Conservation (phyloP, 345 rosid genomes). For the Ceriops decandra region DNA sequence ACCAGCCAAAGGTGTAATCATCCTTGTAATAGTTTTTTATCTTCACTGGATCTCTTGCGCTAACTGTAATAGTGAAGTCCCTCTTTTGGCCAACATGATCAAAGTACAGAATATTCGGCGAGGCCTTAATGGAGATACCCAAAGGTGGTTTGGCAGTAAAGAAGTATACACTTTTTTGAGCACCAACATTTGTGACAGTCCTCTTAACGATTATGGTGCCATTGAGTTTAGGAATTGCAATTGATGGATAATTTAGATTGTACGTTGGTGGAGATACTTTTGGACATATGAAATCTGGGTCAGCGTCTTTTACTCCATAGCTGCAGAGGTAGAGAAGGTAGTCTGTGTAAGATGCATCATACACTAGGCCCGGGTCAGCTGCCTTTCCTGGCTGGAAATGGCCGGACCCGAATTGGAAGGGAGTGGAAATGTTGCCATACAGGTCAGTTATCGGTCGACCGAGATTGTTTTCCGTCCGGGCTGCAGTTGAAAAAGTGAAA, state of each 20-base stretch:
- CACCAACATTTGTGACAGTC: constrained; percentile 71
- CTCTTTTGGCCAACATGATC: constrained; percentile 43
- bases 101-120: constrained; percentile 47
- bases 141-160: constrained; percentile 39
- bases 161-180: constrained; percentile 34
- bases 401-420: constrained; percentile 70
- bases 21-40: constrained; percentile 20
- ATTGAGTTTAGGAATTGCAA: constrained; percentile 45
- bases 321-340: constrained; percentile 62
- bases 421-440: constrained; percentile 41
- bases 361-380: constrained; percentile 79
- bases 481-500: constrained; percentile 29
- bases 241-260: constrained; percentile 67
- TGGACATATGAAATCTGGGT: constrained; percentile 44
- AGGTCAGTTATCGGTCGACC: constrained; percentile 41
- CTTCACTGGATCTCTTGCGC: background rate
- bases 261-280: constrained; percentile 23
- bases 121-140: constrained; percentile 44
- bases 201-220: constrained; percentile 35
- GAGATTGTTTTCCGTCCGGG: constrained; percentile 44
- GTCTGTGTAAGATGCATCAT: constrained; percentile 56
- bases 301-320: constrained; percentile 13
- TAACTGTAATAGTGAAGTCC: constrained; percentile 50
- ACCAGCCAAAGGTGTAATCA: constrained; percentile 73
- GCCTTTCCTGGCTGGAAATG: constrained; percentile 60